A percentile compares a stretch with the other conserved stretches of the same genome.
Conservation (phyloP, 2,329 filamentous ascomycete species). For the Shiraia bambusicola region DNA sequence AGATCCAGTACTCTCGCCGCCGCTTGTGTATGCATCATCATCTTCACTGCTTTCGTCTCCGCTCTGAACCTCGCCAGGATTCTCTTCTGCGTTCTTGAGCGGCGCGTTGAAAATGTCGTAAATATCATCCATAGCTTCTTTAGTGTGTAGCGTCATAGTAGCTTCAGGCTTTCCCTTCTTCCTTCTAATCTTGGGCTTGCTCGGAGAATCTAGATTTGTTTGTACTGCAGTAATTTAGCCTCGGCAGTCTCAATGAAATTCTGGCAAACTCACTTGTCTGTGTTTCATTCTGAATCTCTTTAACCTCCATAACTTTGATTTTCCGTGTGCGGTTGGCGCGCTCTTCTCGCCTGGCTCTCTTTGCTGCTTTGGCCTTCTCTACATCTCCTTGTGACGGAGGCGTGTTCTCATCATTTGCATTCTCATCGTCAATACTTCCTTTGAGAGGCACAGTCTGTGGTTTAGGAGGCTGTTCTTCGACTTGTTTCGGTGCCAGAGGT, state of each 20-base stretch:
- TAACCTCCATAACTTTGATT: conserved; percentile 73
- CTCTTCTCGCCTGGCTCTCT: conserved; percentile 52
- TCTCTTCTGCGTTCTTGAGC: conserved; percentile 54
- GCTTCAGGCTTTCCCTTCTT: conserved; percentile 75
- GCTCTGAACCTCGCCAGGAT: conserved; percentile 59
- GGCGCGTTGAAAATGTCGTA: conserved; percentile 97
- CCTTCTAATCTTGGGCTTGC: conserved; percentile 69
- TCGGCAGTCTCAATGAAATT: not conserved
- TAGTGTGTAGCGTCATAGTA: conserved; percentile 98
- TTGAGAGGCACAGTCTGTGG: conserved; percentile 37
- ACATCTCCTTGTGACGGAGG: conserved; percentile 51
- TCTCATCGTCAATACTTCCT: conserved; percentile 36
- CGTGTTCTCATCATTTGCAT: conserved; percentile 51
- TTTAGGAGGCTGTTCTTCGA: conserved; percentile 18
- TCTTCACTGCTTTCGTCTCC: conserved; percentile 70
- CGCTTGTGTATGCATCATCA: conserved; percentile 73
- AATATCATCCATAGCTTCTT: conserved; percentile 93
- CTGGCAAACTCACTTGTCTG: conserved; percentile 73
- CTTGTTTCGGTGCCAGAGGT: conserved; percentile 20
- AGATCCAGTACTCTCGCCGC: conserved; percentile 78
- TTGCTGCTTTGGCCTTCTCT: conserved; percentile 59
- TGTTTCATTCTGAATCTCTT: conserved; percentile 72
- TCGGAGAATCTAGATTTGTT: conserved; percentile 86
- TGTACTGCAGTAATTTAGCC: conserved; percentile 64
- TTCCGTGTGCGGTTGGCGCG: conserved; percentile 54